Conservation (phyloP, 257 asterid genomes). For the Nicotiana benthamiana region DNA sequence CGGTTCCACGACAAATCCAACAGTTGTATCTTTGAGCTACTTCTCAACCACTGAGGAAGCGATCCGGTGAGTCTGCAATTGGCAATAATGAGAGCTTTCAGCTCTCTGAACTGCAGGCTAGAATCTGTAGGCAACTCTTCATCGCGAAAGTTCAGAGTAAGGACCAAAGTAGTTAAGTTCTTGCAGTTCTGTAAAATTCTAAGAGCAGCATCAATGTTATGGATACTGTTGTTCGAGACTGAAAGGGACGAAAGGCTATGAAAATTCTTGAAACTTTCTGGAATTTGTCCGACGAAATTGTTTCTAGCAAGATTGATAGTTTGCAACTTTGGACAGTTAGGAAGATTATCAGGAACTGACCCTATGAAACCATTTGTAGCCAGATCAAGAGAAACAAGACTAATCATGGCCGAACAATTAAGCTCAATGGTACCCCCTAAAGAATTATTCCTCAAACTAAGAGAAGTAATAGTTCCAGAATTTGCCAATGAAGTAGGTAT, state of each 20-base stretch:
- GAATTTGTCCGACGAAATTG: conserved; percentile 52
- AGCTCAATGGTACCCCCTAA: conserved; percentile 42
- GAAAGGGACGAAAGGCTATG: conserved; percentile 50
- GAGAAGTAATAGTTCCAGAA: conserved; percentile 35
- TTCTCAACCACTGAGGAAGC: conserved; percentile 64
- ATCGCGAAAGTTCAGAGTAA: conserved; percentile 44
- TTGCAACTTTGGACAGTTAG: conserved; percentile 40
- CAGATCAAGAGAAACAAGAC: conserved; percentile 61
- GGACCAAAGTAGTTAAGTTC: conserved; percentile 57
- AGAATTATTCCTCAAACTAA: conserved; percentile 67
- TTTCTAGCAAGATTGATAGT: conserved; percentile 51
- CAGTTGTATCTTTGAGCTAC: conserved; percentile 36
- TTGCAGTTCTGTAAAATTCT: conserved; percentile 51
- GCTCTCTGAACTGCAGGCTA: conserved; percentile 37
- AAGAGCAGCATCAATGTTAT: conserved; percentile 46
- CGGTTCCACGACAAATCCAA: conserved; percentile 77
- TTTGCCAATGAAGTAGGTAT: conserved; percentile 59
- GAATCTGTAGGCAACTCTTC: conserved; percentile 48
- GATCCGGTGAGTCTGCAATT: conserved; percentile 61
- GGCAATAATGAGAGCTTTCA: conserved; percentile 59
- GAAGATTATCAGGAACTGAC: conserved; percentile 47
- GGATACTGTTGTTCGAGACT: conserved; percentile 53
- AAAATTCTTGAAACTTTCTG: conserved; percentile 60
- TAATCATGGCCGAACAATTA: conserved; percentile 66
- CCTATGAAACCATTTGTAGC: conserved; percentile 58